Evolutionary conservation across 2,329 filamentous ascomycete species (phyloP).

Genomic region (Calonectria pauciramosa): DNA sequence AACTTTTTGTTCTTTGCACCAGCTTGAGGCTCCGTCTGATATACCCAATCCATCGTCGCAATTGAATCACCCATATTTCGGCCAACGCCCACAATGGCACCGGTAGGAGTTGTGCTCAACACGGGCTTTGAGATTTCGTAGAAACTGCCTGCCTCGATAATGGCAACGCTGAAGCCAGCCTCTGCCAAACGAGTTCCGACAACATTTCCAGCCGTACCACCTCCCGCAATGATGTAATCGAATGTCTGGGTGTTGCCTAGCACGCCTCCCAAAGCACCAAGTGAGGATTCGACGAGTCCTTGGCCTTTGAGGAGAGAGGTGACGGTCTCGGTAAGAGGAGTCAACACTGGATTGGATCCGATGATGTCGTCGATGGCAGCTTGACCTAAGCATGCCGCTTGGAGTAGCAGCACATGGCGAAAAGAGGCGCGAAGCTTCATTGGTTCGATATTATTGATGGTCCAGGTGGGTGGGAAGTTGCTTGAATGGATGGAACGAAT

Average conservation of each 20-base stretch:
- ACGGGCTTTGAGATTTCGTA: slow-evolving; percentile 2
- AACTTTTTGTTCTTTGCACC: slow-evolving; percentile 3
- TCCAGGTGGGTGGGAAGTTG: background rate
- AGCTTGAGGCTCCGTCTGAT: slow-evolving; percentile 13
- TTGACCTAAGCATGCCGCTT: background rate
- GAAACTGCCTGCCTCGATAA: background rate
- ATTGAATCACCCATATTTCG: background rate
- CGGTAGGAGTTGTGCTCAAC: background rate
- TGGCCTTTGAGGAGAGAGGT: background rate
- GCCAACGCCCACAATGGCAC: background rate
- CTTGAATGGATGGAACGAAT: background rate
- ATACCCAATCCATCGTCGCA: background rate
- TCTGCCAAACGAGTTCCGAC: background rate
- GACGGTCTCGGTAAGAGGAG: background rate
- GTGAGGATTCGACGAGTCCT: background rate
- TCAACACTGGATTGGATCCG: background rate
- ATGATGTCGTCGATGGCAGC: background rate
- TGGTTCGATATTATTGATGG: background rate
- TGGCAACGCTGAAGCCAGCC: background rate
- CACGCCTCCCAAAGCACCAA: background rate
- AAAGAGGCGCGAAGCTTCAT: background rate
- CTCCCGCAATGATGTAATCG: background rate
- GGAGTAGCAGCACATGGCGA: background rate
- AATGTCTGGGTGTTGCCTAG: background rate
- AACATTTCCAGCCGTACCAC: background rate